Conservation (phyloP, 495 filamentous ascomycete genomes). For the Alectoria sarmentosa region DNA sequence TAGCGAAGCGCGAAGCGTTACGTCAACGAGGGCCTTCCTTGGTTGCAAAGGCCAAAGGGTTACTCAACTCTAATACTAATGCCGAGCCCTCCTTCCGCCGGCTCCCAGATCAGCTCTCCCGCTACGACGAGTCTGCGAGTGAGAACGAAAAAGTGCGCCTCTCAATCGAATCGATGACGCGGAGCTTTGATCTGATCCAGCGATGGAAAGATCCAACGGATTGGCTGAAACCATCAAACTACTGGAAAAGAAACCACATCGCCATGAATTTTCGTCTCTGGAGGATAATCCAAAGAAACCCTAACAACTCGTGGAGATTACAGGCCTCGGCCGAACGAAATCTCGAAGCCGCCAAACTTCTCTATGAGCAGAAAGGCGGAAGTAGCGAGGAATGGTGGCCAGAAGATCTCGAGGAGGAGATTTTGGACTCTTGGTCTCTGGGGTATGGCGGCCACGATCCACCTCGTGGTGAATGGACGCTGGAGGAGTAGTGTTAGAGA, state of each 20-base stretch:
- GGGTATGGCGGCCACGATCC: background rate
- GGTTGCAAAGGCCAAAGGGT: background rate
- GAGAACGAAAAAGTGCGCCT: background rate
- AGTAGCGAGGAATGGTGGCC: background rate
- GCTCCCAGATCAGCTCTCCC: background rate
- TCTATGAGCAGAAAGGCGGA: background rate
- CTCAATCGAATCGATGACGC: background rate
- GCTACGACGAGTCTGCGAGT: background rate
- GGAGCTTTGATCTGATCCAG: background rate
- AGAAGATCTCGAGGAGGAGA: background rate
- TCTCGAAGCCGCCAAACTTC: background rate
- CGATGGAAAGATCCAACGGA: background rate
- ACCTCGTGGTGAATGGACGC: background rate
- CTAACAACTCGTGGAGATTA: background rate
- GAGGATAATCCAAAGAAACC: background rate
- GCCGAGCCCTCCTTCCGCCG: background rate
- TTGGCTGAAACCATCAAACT: background rate
- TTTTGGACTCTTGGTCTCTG: background rate
- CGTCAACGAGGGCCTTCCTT: background rate
- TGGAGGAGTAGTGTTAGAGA: no score
- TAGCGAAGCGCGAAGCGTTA: no score
- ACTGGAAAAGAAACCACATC: background rate
- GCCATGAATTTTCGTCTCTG: conserved; percentile 1
- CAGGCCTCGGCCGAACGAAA: background rate
- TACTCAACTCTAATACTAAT: background rate